Conservation (phyloP, 306 rosid species). For the Sphenostylis stenocarpa region DNA sequence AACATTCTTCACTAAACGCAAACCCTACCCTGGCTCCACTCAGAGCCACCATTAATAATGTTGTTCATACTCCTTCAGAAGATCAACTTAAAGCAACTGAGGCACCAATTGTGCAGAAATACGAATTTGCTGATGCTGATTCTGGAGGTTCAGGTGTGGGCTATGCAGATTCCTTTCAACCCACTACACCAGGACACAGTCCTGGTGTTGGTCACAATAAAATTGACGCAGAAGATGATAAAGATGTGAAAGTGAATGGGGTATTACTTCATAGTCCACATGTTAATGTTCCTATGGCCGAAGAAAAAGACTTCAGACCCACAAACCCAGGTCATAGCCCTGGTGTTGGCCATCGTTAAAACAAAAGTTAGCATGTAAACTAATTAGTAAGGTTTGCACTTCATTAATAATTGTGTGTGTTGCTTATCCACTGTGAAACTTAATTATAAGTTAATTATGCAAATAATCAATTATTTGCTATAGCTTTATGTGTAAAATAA, state of each 20-base stretch:
- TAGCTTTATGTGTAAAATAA: background rate
- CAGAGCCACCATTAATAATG: background rate
- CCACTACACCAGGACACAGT: background rate
- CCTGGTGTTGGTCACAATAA: background rate
- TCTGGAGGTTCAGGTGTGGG: background rate
- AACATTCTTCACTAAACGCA: background rate
- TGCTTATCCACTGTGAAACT: background rate
- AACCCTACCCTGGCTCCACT: background rate
- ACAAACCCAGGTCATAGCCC: background rate
- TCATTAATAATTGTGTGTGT: background rate
- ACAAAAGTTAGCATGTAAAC: background rate
- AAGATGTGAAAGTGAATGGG: background rate
- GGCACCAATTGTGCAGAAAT: background rate
- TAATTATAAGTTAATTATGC: background rate
- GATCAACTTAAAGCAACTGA: background rate
- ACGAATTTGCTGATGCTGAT: background rate
- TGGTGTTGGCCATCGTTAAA: background rate
- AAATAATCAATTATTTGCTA: background rate
- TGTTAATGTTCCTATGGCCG: background rate
- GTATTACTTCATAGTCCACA: background rate
- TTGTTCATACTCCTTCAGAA: background rate
- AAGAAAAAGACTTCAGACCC: background rate
- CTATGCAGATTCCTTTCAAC: background rate
- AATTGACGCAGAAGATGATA: background rate
- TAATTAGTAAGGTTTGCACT: background rate